Evolutionary conservation across 352 stramenopile species (phyloP).

Genomic region (Phytophthora fragariaefolia): DNA sequence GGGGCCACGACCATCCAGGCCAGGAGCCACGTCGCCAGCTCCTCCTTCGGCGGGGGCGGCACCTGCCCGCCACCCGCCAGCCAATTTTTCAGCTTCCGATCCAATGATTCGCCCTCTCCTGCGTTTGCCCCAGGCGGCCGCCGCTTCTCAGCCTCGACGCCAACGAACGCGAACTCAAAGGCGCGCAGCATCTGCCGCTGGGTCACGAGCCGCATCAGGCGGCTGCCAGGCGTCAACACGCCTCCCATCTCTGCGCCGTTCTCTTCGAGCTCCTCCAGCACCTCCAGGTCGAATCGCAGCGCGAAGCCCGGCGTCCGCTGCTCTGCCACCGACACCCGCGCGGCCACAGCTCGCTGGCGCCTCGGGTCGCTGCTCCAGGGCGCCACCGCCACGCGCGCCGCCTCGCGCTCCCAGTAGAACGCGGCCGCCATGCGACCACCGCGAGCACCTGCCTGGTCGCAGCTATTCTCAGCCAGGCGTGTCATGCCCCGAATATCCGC

Average conservation of each 20-base stretch:
- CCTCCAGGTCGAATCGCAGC: conserved; percentile 45
- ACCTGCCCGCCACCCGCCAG: conserved; percentile 34
- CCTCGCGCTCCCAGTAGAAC: conserved; percentile 32
- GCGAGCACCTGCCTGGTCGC: neutral
- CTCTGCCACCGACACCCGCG: conserved; percentile 43
- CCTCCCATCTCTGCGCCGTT: neutral
- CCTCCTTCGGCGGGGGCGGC: conserved; percentile 46
- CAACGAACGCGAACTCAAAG: conserved; percentile 47
- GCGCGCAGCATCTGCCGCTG: conserved; percentile 55
- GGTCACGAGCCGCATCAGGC: conserved; percentile 41
- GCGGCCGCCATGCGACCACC: conserved; percentile 16
- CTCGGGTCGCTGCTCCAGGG: conserved; percentile 23
- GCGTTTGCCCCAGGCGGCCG: conserved; percentile 15
- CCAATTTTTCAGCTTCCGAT: conserved; percentile 36
- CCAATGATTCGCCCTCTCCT: conserved; percentile 22
- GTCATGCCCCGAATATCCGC: conserved; percentile 5
- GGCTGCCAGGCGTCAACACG: conserved; percentile 7
- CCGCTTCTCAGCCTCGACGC: neutral
- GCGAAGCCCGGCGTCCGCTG: conserved; percentile 48
- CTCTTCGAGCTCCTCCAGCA: conserved; percentile 3
- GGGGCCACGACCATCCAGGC: conserved; percentile 45
- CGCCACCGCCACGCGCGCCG: conserved; percentile 31
- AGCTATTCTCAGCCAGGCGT: conserved; percentile 15
- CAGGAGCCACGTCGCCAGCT: conserved; percentile 67
- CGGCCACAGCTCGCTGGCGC: conserved; percentile 30